Evolutionary conservation across 208 protist genomes (phyloP).

Genomic region (Leishmania arabica): DNA sequence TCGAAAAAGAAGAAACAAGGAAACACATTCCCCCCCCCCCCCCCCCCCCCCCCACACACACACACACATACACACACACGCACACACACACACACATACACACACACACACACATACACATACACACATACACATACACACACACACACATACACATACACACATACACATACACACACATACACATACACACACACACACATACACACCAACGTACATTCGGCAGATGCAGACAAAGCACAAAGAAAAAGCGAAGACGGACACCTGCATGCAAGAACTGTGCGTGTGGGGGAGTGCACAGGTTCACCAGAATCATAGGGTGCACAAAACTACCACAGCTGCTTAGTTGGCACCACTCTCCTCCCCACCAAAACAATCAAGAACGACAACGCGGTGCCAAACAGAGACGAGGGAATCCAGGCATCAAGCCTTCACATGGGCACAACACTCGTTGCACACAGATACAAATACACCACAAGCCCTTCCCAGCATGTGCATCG

Average conservation of each 20-base stretch:
- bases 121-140: not conserved
- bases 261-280: not conserved
- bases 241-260: not conserved
- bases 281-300: not conserved
- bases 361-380: too few species aligned
- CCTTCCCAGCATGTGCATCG: not conserved
- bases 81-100: not conserved
- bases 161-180: not conserved
- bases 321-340: not conserved
- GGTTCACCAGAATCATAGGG: not conserved
- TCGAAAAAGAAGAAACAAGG: not conserved
- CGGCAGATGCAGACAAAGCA: not conserved
- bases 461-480: not conserved
- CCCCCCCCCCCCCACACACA: not conserved
- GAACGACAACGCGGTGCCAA: not conserved
- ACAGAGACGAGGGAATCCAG: not conserved
- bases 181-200: not conserved
- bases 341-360: too few species aligned
- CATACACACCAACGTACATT: not conserved
- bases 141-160: not conserved
- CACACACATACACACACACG: not conserved
- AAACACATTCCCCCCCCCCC: not conserved
- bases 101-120: not conserved
- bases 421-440: not conserved
- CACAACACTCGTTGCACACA: not conserved